Base-by-base conservation (phyloP, 139 green algal genomes). In the Diplosphaera chodatii region DNA sequence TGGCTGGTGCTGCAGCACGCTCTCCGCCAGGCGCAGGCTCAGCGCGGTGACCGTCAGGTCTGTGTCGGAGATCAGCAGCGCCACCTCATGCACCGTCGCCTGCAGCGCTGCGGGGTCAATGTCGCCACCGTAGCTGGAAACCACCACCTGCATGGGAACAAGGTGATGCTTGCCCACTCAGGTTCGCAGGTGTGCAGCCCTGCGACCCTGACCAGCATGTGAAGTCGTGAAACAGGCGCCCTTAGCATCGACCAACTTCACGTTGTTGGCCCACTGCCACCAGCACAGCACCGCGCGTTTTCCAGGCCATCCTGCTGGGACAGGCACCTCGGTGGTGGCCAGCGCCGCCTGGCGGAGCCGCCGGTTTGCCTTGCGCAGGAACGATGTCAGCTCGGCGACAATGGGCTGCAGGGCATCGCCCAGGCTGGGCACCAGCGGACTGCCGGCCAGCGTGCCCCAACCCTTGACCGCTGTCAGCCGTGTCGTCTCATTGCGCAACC, bases 301-400 rank as follows among this genome's bases (percentile, higher is more conserved):
- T 6, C 10, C 8, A 48, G 37, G 8, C 37, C 6, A 48, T 48
- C 8, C 8, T 48, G 37, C 6, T 20, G 28, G 31, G n/a, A 40
- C n/a, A 32, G 33, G 40, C 28, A 82, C 78, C 80, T 89, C 85
- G 23, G 95, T 76, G 1, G 86, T 78, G 2, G 66, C 48, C 13
- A 98, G 82, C 16, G 93, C 78, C 1, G 88, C 87, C 74, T 91
- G 86, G 41, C 93, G 81, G 41, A 98, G 90, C 40, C 77, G 70
- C 16, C 93, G 74, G 79, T 94, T 96, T 32, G 90, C 83, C 82
- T 98, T 98, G 68, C 91, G 87, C 67, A 98, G 83, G 83, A 97
- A 97, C 67, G 64, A 66, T 2, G 89, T 96, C 20, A 98, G 84
- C 77, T 95, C 86, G 4, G 56, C 62, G 32, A 91, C 55, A 29